A percentile compares a stretch with the other conserved stretches of the same genome.
Evolutionary conservation across 2,329 filamentous ascomycete genomes (phyloP).

Genomic region (Scorias spongiosa): DNA sequence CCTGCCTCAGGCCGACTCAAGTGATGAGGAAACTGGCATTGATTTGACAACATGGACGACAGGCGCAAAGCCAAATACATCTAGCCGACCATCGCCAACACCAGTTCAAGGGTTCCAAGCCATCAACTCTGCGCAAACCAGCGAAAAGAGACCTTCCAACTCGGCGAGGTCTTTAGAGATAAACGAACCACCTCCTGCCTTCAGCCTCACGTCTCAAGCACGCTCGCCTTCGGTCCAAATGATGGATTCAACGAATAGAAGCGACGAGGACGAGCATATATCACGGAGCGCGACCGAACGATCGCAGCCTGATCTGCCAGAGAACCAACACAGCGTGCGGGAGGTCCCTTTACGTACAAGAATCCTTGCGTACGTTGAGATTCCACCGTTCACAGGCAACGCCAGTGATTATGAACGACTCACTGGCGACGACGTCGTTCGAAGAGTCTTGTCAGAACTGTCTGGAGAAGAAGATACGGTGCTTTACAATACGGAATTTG

Average conservation of each 20-base stretch:
- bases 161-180: too few species aligned
- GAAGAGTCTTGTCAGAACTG: constrained; percentile 25
- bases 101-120: constrained; percentile 4
- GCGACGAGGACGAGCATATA: too few species aligned
- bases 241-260: too few species aligned
- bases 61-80: constrained; percentile 2
- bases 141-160: not conserved
- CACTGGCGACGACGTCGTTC: constrained; percentile 16
- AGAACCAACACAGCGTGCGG: too few species aligned
- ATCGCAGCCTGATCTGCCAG: too few species aligned
- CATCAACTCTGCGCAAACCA: constrained; percentile 1
- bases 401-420: constrained; percentile 13
- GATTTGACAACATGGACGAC: constrained; percentile 16
- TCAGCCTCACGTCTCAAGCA: too few species aligned
- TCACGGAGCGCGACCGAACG: too few species aligned
- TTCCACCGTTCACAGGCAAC: constrained; percentile 2
- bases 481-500: constrained; percentile 27
- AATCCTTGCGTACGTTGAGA: not conserved
- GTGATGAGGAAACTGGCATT: constrained; percentile 13
- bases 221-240: too few species aligned
- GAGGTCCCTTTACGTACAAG: too few species aligned
- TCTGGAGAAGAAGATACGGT: constrained; percentile 15
- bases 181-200: too few species aligned
- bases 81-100: not conserved
- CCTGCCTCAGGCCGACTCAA: constrained; percentile 12